Base-by-base conservation (phyloP, 2,329 filamentous ascomycete species). In the Bipolaris oryzae region DNA sequence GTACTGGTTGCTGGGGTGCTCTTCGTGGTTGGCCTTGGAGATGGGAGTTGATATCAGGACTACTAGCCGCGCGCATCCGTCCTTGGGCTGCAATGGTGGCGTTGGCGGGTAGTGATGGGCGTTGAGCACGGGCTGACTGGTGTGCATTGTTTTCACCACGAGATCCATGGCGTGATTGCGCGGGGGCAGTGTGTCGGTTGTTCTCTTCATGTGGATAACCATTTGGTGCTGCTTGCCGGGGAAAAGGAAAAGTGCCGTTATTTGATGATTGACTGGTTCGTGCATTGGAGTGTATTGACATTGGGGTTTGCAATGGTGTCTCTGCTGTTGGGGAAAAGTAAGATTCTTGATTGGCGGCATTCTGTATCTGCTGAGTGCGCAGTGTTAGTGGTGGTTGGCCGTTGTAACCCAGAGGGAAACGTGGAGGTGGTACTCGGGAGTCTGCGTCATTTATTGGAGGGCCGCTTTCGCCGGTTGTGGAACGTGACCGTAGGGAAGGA, bases 271-370 rank as follows among this genome's bases (percentile, higher is more conserved):
- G 87, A 73, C 90, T 93, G 7, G 89, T 89, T 47, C 91, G 84
- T 21, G 89, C 89, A 53, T 65, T 74, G 1, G 73, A 75, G 53
- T 66, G 62, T 3, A 66, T 67, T 13, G 89, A 91, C 41, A 87
- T 87, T 9, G 91, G 90, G 0, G 90, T 92, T 52, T 97, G 91
- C 41, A 87, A 87, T 5, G 91, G 90, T 0, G 90, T 92, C 52
- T 97, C 93, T 33, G 84, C 85, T 2, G 89, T 84, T 0, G 95
- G 95, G 0, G 94, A 98, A 76, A 99, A 99, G 77, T 97, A 98
- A 3, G 93, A 97, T 56, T 92, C 91, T 54, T 92, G 96, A 56
- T 90, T 90, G 50, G 62, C 68, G 9, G 82, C 85, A 34, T 80
- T 81, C 1, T 91, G 89, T 13, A 82, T 71, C 64, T 85, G 80